Base-by-base conservation (phyloP, 2,329 filamentous ascomycete genomes). In the Alternaria triticina region DNA sequence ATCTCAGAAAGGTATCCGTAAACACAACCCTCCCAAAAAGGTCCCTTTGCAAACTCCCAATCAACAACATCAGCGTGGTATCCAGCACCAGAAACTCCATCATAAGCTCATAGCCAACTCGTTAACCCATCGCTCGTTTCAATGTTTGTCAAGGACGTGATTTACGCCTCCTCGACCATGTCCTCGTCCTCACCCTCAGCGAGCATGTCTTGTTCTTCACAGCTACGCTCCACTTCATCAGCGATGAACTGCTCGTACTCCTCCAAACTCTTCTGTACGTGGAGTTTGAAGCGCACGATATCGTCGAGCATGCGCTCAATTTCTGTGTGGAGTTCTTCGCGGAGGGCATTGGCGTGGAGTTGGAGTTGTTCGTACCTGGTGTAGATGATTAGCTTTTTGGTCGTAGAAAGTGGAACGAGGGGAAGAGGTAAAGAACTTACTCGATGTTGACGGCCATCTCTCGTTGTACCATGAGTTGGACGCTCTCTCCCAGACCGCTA, bases 361-460 rank as follows among this genome's bases (percentile, higher is more conserved):
- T 91, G 93, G 51, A 98, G 84, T 77, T 97, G 94, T 77, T 98
- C 95, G 76, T 97, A 96, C 76, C 92, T 95, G 62, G 7, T 1
- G n/a, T n/a, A 6, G 2, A 1, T 4, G 50, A 67, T 66, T 70
- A 65, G 52, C 54, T 6, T 28, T 9, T 11, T 50, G 13, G 13
- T 52, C 30, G 27, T 11, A 23, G 27, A 27, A 2, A 36, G 8
- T 20, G 1, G 3, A 23, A 43, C 4, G 3, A 17, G 12, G 15
- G 33, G 13, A 9, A 15, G 11, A 7, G 8, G 8, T 36, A 1
- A 5, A 7, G 15, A 9, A 86, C 90, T 77, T 84, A 95, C 91
- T 98, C 94, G 72, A 98, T 96, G 64, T 95, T 96, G 12, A 93
- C 96, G 73, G 94, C 97, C 88, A 98, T 97, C 83, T 98, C 94